Base-by-base conservation (phyloP, 2,329 filamentous ascomycete genomes). In the Trichoderma harzianum region DNA sequence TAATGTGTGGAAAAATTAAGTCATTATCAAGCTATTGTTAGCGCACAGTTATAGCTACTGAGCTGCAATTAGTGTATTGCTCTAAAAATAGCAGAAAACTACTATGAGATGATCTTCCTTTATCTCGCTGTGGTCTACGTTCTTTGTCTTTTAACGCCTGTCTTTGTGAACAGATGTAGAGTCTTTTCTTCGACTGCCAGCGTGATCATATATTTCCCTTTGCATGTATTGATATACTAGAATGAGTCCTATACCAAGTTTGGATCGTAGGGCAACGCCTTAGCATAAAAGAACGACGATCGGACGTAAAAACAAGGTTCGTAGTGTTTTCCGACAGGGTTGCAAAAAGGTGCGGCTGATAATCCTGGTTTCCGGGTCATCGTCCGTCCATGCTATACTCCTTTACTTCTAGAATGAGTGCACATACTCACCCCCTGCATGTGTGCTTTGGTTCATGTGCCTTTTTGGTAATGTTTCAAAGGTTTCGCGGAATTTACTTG, bases 1-100 rank as follows among this genome's bases (percentile, higher is more conserved):
- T 32, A 60, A 68, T 30, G 65, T 68, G 30, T 68, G 65, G 65
- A 14, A 60, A 14, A 60, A 68, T 16, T 68, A 60, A 28, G 8
- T 7, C n/a, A 58, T 10, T 18, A 16, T 21, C 18, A n/a, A 39
- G 36, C 36, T 39, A 43, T 43, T 43, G 36, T 43, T 43, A 43
- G 36, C 3, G 36, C 7, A 43, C 16, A 43, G 36, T 18, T 43
- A 39, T 39, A 43, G 3, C 3, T 10, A 43, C 36, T 43, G 36
- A 47, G 10, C 43, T 11, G 5, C 43, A 47, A 47, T 47, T 47
- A 11, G 43, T 47, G 10, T 11, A 47, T 11, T 18, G 36, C 7
- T 39, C 36, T 16, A 18, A 39, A 18, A 16, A 16, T 39, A 39
- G 36, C 36, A 43, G 36, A 18, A 43, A 4, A 1, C 7, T 18